phyloP scores from a whole-genome alignment of 2,329 filamentous ascomycete species.

The Ophiostoma pallidulum region DNA sequence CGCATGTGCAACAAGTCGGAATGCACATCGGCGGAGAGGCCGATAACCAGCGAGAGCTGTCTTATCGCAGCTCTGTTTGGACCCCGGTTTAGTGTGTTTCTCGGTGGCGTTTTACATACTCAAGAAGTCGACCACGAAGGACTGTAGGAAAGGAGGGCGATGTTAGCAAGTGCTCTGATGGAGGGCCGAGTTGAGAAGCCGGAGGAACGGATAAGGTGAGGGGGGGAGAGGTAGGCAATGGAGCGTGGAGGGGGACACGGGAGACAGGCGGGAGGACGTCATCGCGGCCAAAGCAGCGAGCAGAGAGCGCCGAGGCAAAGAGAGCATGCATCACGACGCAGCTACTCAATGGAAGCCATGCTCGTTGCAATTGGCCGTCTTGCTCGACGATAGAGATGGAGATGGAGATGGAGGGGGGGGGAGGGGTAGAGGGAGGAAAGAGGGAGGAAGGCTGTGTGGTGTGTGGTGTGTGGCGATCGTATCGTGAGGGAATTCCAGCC shows the following conservation, averaged over 20 bases:
- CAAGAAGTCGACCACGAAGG: constrained; percentile 97
- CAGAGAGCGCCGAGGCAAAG: too few species aligned
- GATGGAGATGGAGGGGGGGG: too few species aligned
- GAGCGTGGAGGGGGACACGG: not conserved
- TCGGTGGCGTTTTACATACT: constrained; percentile 57
- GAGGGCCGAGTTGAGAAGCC: not conserved
- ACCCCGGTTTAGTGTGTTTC: not conserved
- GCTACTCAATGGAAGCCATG: not conserved
- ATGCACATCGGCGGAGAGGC: not conserved
- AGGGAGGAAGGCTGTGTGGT: not conserved
- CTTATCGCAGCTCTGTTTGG: not conserved
- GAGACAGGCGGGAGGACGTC: not conserved
- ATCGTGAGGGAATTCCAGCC: constrained; percentile 21
- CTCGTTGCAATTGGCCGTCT: constrained; percentile 7
- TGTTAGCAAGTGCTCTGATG: constrained; percentile 22
- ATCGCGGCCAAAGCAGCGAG: not conserved
- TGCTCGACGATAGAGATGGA: too few species aligned
- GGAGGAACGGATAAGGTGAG: not conserved
- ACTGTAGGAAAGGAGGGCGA: constrained; percentile 39
- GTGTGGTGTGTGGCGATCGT: not conserved
- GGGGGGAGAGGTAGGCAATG: not conserved
- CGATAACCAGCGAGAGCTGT: constrained; percentile 2
- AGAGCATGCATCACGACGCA: too few species aligned
- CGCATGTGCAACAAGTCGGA: not conserved
- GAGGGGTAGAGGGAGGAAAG: too few species aligned